Conservation (phyloP, 2,329 filamentous ascomycete genomes). For the Raffaelea arxii region DNA sequence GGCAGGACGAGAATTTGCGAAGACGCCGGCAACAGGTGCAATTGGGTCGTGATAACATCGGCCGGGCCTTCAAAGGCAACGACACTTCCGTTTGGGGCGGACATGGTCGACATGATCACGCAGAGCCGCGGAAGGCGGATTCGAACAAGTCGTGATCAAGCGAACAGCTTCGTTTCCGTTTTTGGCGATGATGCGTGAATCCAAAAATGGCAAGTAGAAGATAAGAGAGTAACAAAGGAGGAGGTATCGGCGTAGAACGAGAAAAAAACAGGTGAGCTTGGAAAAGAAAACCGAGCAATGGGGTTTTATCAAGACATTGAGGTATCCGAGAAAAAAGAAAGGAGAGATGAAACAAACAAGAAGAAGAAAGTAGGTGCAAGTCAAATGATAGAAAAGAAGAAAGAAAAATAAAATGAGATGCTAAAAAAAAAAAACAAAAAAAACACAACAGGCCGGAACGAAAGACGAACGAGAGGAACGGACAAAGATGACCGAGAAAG, state of each 20-base stretch:
- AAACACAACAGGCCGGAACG: neutral
- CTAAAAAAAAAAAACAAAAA: neutral
- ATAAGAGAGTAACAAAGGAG: slow-evolving; percentile 1
- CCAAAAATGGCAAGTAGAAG: neutral
- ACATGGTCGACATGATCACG: neutral
- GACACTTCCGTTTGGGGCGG: slow-evolving; percentile 32
- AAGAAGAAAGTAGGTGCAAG: no score
- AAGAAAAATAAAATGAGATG: neutral
- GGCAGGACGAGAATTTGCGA: slow-evolving; percentile 49
- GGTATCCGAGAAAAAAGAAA: neutral
- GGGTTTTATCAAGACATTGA: neutral
- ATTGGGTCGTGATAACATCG: slow-evolving; percentile 45
- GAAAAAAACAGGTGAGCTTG: neutral
- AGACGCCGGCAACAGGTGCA: slow-evolving; percentile 49
- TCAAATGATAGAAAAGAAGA: neutral
- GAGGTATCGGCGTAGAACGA: slow-evolving; percentile 1
- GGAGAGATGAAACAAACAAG: neutral
- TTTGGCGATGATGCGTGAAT: no score
- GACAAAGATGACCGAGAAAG: neutral
- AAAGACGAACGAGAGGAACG: neutral
- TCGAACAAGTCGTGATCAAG: no score
- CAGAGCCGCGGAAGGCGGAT: no score
- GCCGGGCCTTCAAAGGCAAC: slow-evolving; percentile 50
- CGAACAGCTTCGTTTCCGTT: no score
- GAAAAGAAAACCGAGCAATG: neutral